phyloP scores from a whole-genome alignment of 73 alveolate genomes.

The Paramecium primaurelia region DNA sequence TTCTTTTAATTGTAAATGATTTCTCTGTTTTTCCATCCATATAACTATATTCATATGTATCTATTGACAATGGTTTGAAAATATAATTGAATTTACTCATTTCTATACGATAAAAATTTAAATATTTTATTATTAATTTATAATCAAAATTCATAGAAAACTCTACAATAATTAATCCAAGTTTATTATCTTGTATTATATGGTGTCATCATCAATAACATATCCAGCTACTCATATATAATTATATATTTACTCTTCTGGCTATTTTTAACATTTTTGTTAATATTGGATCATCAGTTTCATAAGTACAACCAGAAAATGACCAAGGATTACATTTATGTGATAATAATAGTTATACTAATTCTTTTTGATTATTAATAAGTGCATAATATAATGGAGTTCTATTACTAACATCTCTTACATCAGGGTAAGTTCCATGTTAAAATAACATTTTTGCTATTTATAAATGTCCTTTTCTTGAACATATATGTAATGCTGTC shows the following conservation, averaged over 20 bases:
- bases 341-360: background rate
- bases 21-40: background rate
- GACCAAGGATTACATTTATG: slow-evolving; percentile 38
- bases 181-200: background rate
- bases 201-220: slow-evolving; percentile 23
- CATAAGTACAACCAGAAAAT: background rate
- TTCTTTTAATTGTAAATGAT: background rate
- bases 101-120: background rate
- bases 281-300: background rate
- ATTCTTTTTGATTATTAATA: background rate
- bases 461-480: slow-evolving; percentile 10
- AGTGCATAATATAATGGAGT: slow-evolving; percentile 6
- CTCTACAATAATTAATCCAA: background rate
- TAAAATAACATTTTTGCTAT: background rate
- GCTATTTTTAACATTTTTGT: background rate
- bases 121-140: background rate
- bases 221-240: background rate
- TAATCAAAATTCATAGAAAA: background rate
- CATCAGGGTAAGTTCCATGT: slow-evolving; percentile 24
- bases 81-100: background rate
- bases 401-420: background rate
- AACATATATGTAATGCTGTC: slow-evolving; percentile 30
- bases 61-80: background rate
- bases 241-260: background rate
- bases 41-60: background rate